Evolutionary conservation across 2,329 filamentous ascomycete genomes (phyloP).

Genomic region (Pyricularia grisea): DNA sequence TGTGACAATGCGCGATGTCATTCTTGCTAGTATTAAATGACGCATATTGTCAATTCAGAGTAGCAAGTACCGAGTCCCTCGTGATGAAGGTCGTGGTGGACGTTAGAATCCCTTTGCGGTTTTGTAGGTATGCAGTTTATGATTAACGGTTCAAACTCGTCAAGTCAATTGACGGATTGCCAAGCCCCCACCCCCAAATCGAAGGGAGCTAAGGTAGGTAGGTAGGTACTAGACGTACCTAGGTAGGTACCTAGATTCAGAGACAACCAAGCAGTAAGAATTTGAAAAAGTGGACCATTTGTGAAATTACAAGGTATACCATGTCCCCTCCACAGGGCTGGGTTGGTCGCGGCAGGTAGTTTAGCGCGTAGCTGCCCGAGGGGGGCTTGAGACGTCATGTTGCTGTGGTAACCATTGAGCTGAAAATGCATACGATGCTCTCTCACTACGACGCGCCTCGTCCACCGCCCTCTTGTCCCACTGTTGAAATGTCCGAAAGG

Average conservation of each 20-base stretch:
- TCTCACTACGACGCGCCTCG: background rate
- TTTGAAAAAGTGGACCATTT: background rate
- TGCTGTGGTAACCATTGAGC: background rate
- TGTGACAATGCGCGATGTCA: background rate
- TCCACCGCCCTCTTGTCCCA: background rate
- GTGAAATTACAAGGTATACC: background rate
- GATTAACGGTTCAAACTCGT: background rate
- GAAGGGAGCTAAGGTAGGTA: background rate
- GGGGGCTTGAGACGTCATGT: background rate
- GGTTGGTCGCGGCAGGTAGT: background rate
- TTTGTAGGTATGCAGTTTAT: no score
- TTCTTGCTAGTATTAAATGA: background rate
- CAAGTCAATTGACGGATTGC: background rate
- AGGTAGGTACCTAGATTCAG: no score
- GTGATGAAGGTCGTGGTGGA: background rate
- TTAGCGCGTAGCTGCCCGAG: background rate
- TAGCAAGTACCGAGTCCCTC: background rate
- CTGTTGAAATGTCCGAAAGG: background rate
- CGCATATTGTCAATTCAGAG: background rate
- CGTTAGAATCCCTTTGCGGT: background rate
- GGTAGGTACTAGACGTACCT: no score
- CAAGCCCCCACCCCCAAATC: background rate
- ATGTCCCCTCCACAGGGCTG: background rate
- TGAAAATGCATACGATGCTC: background rate
- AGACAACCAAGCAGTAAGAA: background rate